Conservation (phyloP, 2,329 filamentous ascomycete species). For the Hawksworthiomyces lignivorus region DNA sequence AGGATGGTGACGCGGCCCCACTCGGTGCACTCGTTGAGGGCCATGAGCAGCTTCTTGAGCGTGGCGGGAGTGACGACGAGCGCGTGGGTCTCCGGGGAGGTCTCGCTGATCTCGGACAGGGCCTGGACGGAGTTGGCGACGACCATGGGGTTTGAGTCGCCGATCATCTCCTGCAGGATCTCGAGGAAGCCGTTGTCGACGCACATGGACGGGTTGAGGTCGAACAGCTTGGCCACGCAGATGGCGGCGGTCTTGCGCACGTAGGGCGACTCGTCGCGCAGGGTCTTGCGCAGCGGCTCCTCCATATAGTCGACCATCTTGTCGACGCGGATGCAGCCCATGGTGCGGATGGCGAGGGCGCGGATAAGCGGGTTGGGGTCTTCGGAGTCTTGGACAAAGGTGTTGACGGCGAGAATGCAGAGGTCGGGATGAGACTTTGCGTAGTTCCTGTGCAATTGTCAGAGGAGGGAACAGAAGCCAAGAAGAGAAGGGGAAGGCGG, state of each 20-base stretch:
- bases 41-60: conserved; percentile 93
- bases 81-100: conserved; percentile 82
- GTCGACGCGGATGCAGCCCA: conserved; percentile 96
- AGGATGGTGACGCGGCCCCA: conserved; percentile 96
- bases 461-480: neutral
- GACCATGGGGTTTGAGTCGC: conserved; percentile 97
- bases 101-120: conserved; percentile 81
- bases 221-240: conserved; percentile 95
- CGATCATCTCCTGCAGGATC: conserved; percentile 88
- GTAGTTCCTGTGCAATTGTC: conserved; percentile 66
- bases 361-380: conserved; percentile 94
- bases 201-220: conserved; percentile 85
- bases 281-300: conserved; percentile 88
- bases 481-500: neutral
- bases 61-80: conserved; percentile 73
- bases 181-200: conserved; percentile 96
- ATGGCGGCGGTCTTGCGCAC: conserved; percentile 97
- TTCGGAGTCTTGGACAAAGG: conserved; percentile 97
- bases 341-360: conserved; percentile 91
- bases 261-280: conserved; percentile 95
- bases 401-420: conserved; percentile 97
- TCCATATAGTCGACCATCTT: conserved; percentile 99
- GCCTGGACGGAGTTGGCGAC: conserved; percentile 96
- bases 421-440: conserved; percentile 98
- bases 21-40: conserved; percentile 95